These are phyloP conservation scores for Naegleria fowleri DNA, from an alignment of 208 protist genomes.

Conservation along the genomic window DNA sequence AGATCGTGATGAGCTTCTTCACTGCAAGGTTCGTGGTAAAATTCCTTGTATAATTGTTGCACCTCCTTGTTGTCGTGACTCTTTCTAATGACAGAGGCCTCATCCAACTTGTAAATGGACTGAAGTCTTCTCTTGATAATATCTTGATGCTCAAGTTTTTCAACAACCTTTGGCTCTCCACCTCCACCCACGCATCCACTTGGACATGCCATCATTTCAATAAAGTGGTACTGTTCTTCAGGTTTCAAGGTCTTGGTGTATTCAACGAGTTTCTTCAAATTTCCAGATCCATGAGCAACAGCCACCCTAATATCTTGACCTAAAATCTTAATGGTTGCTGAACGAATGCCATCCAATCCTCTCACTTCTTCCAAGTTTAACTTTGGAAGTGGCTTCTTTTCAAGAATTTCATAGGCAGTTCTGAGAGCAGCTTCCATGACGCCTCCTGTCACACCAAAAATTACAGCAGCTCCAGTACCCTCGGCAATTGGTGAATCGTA, in stretches of 20 bases:
- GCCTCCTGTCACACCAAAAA: background rate
- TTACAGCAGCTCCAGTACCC: background rate
- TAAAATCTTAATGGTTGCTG: conserved; percentile 44
- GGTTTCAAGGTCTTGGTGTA: conserved; percentile 60
- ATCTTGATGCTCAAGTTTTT: background rate
- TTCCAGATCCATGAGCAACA: conserved; percentile 93
- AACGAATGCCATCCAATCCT: conserved; percentile 21
- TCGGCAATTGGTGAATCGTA: background rate
- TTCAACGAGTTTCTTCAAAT: conserved; percentile 92
- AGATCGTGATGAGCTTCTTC: background rate
- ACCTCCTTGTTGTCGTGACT: background rate
- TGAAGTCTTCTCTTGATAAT: background rate
- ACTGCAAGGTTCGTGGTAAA: background rate
- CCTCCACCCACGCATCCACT: conserved; percentile 92
- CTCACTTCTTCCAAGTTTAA: conserved; percentile 49
- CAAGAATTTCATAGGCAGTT: conserved; percentile 38
- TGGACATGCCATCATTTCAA: conserved; percentile 96
- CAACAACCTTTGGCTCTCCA: conserved; percentile 60
- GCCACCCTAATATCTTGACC: conserved; percentile 47
- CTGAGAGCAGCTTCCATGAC: background rate
- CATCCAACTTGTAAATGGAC: background rate
- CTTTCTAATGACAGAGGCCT: background rate
- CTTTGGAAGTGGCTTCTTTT: conserved; percentile 36
- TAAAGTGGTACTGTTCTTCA: conserved; percentile 63
- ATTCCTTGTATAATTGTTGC: background rate